Percentiles rank a stretch among this genome's conserved stretches.
These are phyloP conservation scores for Apostasia ramifera DNA, from an alignment of 106 monocot genomes.

Conservation along the genomic window DNA sequence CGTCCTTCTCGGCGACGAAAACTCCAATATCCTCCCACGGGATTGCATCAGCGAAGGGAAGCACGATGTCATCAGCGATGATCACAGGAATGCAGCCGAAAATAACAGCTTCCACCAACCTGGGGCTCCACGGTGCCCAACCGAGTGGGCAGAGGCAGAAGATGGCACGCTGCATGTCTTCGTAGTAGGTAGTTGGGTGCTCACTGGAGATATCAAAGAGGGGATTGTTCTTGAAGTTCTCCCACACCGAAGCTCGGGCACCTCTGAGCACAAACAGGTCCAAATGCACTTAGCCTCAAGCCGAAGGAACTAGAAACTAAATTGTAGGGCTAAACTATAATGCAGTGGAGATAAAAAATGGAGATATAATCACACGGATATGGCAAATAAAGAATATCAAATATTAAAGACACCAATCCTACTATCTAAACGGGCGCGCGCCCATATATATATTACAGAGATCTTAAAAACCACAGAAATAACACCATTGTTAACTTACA, in stretches of 20 bases:
- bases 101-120: slow-evolving; percentile 53
- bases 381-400: no score
- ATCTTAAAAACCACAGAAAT: no score
- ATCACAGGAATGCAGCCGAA: slow-evolving; percentile 71
- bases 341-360: not conserved
- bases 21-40: slow-evolving; percentile 72
- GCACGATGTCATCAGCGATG: slow-evolving; percentile 60
- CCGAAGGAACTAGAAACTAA: no score
- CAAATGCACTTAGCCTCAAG: not conserved
- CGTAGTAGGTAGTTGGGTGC: slow-evolving; percentile 62
- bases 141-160: slow-evolving; percentile 69
- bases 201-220: slow-evolving; percentile 65
- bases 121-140: slow-evolving; percentile 68
- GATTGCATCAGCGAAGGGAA: slow-evolving; percentile 60
- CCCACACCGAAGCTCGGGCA: slow-evolving; percentile 57
- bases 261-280: slow-evolving; percentile 25
- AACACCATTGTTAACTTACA: no score
- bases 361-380: no score
- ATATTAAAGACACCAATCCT: no score
- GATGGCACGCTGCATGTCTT: slow-evolving; percentile 63
- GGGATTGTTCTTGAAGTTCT: slow-evolving; percentile 68
- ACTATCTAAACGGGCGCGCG: no score
- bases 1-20: slow-evolving; percentile 55
- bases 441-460: no score
- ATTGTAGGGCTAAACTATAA: not conserved